These are phyloP conservation scores for Saccharomycopsis lassenensis DNA, from an alignment of 805 yeast genomes.

Conservation along the genomic window DNA sequence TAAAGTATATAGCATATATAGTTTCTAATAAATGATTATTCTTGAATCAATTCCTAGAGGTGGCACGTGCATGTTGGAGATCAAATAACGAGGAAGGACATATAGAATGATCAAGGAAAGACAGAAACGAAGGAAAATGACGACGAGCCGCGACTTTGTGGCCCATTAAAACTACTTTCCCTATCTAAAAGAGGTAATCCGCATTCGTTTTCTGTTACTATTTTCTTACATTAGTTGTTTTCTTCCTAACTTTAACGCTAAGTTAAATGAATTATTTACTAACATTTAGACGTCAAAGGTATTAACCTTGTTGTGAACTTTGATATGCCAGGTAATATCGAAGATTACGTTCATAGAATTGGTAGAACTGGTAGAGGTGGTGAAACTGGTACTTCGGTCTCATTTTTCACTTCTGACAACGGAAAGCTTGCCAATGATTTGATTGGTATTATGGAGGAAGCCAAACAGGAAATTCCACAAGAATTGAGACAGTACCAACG, in stretches of 20 bases:
- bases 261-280: background rate
- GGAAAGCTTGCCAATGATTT: constrained; percentile 83
- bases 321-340: constrained; percentile 97
- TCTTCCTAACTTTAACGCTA: background rate
- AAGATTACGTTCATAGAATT: constrained; percentile 96
- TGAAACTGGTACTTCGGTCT: constrained; percentile 87
- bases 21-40: constrained; percentile 8
- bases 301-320: constrained; percentile 86
- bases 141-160: no score
- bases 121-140: no score
- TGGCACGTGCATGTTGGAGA: no score
- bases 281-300: constrained; percentile 82
- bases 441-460: constrained; percentile 86
- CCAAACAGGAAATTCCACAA: constrained; percentile 82
- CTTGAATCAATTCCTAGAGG: background rate
- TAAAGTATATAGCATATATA: constrained; percentile 11
- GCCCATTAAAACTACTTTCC: no score
- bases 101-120: no score
- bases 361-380: constrained; percentile 99
- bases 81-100: no score
- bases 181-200: no score
- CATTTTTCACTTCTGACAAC: constrained; percentile 85
- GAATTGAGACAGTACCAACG: constrained; percentile 68
- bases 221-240: constrained; percentile 8
- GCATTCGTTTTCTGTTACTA: constrained; percentile 15